phyloP scores from a whole-genome alignment of 2,329 filamentous ascomycete genomes.

The Juglanconis oblonga region DNA sequence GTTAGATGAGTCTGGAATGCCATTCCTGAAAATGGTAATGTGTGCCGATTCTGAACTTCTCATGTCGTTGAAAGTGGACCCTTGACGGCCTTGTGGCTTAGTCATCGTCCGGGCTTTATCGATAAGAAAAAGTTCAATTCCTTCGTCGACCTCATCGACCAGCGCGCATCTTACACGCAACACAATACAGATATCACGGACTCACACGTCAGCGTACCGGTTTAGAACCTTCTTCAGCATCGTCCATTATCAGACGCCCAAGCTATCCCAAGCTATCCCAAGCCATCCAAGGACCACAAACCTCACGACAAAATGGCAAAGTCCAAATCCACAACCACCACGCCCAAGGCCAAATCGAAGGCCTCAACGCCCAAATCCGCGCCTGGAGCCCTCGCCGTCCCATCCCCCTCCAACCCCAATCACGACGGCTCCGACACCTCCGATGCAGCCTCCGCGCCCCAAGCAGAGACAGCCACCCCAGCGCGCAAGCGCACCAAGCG shows the following conservation, averaged over 20 bases:
- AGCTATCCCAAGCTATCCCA: too few species aligned
- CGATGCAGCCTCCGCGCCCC: not conserved
- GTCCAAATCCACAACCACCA: constrained; percentile 6
- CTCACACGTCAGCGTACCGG: too few species aligned
- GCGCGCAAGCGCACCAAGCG: constrained; percentile 11
- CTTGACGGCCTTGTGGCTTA: not conserved
- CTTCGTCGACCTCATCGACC: not conserved
- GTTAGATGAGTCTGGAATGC: not conserved
- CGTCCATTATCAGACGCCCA: too few species aligned
- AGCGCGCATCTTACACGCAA: too few species aligned
- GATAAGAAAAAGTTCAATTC: not conserved
- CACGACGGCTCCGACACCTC: not conserved
- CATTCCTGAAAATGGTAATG: not conserved
- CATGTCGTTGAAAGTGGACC: not conserved
- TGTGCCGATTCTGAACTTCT: not conserved
- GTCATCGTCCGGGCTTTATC: not conserved
- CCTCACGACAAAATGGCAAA: constrained; percentile 8
- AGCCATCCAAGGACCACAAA: too few species aligned
- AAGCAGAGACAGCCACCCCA: constrained; percentile 2
- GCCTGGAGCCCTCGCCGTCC: not conserved
- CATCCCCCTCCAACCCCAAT: not conserved
- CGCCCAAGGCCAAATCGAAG: constrained; percentile 6
- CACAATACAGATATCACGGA: too few species aligned
- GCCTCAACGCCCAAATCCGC: not conserved
- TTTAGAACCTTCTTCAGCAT: not conserved